These are phyloP conservation scores for Tolypocladium nubicola DNA, from an alignment of 2,329 filamentous ascomycete genomes.

Conservation along the genomic window DNA sequence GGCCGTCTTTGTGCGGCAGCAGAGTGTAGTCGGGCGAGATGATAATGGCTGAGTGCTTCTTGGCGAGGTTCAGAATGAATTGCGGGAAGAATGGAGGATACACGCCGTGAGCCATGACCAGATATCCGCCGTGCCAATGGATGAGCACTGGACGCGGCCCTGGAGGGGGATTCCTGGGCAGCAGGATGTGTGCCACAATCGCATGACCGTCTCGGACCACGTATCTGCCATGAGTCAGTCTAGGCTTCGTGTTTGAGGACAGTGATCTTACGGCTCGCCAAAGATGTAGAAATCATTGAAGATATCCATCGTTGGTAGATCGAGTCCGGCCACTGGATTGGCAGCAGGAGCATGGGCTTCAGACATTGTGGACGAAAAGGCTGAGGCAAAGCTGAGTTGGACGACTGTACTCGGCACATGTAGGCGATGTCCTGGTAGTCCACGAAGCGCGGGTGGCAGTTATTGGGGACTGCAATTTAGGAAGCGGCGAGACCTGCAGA, in stretches of 20 bases:
- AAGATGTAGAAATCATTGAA: conserved; percentile 2
- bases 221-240: conserved; percentile 4
- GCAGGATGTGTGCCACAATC: conserved; percentile 11
- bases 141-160: conserved; percentile 11
- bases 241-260: no score
- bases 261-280: conserved; percentile 2
- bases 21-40: conserved; percentile 15
- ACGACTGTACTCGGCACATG: no score
- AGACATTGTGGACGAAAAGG: no score
- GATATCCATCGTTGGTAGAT: background rate
- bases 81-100: conserved; percentile 13
- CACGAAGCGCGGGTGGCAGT: no score
- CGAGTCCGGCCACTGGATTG: no score
- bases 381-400: no score
- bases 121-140: conserved; percentile 16
- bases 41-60: conserved; percentile 12
- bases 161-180: conserved; percentile 13
- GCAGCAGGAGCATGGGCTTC: no score
- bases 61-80: conserved; percentile 11
- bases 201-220: conserved; percentile 9
- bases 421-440: no score
- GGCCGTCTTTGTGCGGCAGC: conserved; percentile 11
- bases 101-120: conserved; percentile 10
- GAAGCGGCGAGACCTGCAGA: no score
- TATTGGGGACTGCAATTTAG: no score